Base-by-base conservation (phyloP, 768 basidiomycete species). In the Hygrophoropsis aurantiaca region DNA sequence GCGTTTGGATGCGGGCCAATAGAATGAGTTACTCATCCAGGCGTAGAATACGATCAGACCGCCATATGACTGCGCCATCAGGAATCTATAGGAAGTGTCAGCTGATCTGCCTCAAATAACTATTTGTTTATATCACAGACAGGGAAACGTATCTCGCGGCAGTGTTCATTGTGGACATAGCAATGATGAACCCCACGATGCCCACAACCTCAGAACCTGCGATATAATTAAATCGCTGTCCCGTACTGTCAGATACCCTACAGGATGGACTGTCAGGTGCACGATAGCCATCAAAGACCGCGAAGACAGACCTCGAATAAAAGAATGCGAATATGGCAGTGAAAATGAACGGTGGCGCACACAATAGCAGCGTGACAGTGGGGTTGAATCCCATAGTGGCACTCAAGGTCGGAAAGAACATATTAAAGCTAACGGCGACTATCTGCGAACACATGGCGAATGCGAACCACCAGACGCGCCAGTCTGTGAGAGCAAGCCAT, bases 1-100 rank as follows among this genome's bases (percentile, higher is more conserved):
- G 10, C 91, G 82, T 64, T 92, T 92, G 16, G 83, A 79, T 2
- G 89, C 79, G n/a, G 90, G 82, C n/a, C 83, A 79, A 23, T 87
- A 81, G 65, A 93, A 71, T 11, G 72, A 70, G 50, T 70, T 75
- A 37, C 70, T 70, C 44, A 77, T 66, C 77, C 73, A 74, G 10
- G 33, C 47, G 21, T 36, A 49, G n/a, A 86, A 81, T 48, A 75
- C 74, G 51, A 88, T 79, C 62, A 84, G 85, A 4, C 78, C 87
- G 1, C 81, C 74, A 58, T 84, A 84, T 1, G 78, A 78, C 55
- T 82, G 79, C 3, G 83, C 81, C 80, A 86, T 82, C 36, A 89
- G 63, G 64, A 90, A 88, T 25, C 85, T 86, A 53, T 7, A 48
- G 18, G 3, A 16, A 11, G 48, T 19, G 47, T 27, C 38, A 42